Base-by-base conservation (phyloP, 2,329 filamentous ascomycete genomes). In the Sordariomycetes sp. region DNA sequence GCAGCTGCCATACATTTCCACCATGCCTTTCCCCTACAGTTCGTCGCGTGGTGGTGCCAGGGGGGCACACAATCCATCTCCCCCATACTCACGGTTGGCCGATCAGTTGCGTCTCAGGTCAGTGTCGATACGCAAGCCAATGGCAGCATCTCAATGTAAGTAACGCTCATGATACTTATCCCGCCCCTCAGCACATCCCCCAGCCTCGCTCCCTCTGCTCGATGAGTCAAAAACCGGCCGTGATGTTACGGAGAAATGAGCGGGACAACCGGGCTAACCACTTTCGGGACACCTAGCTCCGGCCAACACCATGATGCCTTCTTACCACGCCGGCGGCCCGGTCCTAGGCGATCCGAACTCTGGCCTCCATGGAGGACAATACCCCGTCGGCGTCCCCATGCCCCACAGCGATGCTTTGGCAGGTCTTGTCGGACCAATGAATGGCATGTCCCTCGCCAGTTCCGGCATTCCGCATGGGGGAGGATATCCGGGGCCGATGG, bases 361-460 rank as follows among this genome's bases (percentile, higher is more conserved):
- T 11, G 43, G 24, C 24, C 25, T 57, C 12, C 22, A 35, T 25
- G 55, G 55, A 11, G 32, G 50, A 32, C 55, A 57, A 14, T 57
- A 57, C 35, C 48, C 55, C 20, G n/a, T 57, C 7, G 40, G 48
- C 28, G 25, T 57, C 28, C 48, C 55, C 6, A 24, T 53, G 32
- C 20, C 46, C 37, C 48, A 48, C 2, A 48, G 55, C 35, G 51
- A 58, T 24, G 12, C 35, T 14, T 40, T 62, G 14, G 40, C 48
- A 20, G 57, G 57, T 22, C 53, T 62, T 22, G 53, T 62, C 12
- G 51, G 58, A 35, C 59, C 60, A 48, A 61, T 62, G 60, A 54
- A 61, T 48, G 58, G 68, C 32, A 68, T 76, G 69, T 69, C 69
- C 35, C 62, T 76, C 40, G 65, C 71, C 25, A 48, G 28, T n/a